phyloP scores from a whole-genome alignment of 352 stramenopile genomes.

The Pythium sp. region DNA sequence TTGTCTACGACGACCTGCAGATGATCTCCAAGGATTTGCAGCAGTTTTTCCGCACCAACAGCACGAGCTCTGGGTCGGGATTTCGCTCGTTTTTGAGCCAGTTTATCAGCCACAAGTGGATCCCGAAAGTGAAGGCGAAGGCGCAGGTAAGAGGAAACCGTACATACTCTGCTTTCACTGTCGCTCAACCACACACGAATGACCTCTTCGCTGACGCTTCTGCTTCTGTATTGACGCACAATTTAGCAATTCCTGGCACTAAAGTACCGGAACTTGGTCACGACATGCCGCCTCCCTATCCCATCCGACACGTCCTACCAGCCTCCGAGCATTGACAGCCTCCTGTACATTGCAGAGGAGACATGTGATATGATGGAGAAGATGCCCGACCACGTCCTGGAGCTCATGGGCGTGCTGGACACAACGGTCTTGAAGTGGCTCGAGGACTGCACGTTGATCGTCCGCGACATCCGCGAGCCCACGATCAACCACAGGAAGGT shows the following conservation, averaged over 20 bases:
- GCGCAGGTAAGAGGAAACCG: constrained; percentile 27
- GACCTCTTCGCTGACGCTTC: background rate
- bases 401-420: constrained; percentile 66
- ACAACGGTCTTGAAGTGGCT: constrained; percentile 64
- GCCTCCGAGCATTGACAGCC: constrained; percentile 68
- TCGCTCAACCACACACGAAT: background rate
- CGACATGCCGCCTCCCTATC: constrained; percentile 47
- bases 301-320: constrained; percentile 76
- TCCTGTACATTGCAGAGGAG: constrained; percentile 67
- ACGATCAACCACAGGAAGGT: constrained; percentile 69
- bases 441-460: constrained; percentile 66
- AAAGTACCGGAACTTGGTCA: constrained; percentile 47
- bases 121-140: constrained; percentile 70
- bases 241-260: constrained; percentile 49
- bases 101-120: constrained; percentile 74
- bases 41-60: constrained; percentile 34
- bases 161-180: background rate
- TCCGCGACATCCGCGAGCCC: constrained; percentile 72
- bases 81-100: constrained; percentile 58
- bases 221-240: background rate
- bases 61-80: constrained; percentile 23
- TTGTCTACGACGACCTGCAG: constrained; percentile 72
- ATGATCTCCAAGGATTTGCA: constrained; percentile 59
- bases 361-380: constrained; percentile 67
- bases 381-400: constrained; percentile 59